A percentile compares a stretch with the other conserved stretches of the same genome.
These are phyloP conservation scores for Zygotorulaspora danielsina DNA, from an alignment of 805 yeast species.

Conservation along the genomic window DNA sequence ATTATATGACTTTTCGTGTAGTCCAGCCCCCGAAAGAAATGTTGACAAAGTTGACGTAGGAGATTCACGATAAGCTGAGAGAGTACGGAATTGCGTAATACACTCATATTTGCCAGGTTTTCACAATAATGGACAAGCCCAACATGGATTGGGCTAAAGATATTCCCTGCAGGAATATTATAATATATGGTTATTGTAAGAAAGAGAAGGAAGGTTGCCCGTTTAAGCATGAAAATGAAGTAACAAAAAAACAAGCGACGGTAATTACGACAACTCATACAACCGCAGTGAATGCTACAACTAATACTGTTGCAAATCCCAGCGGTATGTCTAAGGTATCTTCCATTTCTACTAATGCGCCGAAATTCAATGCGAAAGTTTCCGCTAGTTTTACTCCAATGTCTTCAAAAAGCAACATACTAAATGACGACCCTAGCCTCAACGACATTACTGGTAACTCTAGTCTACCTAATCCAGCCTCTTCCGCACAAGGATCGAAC, in stretches of 20 bases:
- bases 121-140: constrained; percentile 27
- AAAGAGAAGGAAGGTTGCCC: constrained; percentile 85
- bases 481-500: neutral
- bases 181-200: constrained; percentile 84
- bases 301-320: constrained; percentile 6
- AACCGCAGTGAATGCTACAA: constrained; percentile 11
- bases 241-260: constrained; percentile 9
- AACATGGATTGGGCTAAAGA: constrained; percentile 55
- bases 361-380: constrained; percentile 49
- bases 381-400: constrained; percentile 54
- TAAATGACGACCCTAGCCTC: neutral
- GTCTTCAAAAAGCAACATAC: constrained; percentile 11
- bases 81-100: neutral
- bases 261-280: constrained; percentile 9
- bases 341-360: constrained; percentile 16
- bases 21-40: constrained; percentile 1
- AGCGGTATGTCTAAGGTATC: constrained; percentile 3
- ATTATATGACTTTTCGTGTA: neutral
- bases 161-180: constrained; percentile 77
- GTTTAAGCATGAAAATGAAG: constrained; percentile 58
- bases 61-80: neutral
- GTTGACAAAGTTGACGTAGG: constrained; percentile 1
- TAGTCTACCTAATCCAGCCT: neutral
- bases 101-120: neutral
- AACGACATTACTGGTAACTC: neutral